Percentiles rank a stretch among this genome's conserved stretches.
Evolutionary conservation across 108 stramenopile genomes (phyloP).

Genomic region (Nannochloropsis oceanica): DNA sequence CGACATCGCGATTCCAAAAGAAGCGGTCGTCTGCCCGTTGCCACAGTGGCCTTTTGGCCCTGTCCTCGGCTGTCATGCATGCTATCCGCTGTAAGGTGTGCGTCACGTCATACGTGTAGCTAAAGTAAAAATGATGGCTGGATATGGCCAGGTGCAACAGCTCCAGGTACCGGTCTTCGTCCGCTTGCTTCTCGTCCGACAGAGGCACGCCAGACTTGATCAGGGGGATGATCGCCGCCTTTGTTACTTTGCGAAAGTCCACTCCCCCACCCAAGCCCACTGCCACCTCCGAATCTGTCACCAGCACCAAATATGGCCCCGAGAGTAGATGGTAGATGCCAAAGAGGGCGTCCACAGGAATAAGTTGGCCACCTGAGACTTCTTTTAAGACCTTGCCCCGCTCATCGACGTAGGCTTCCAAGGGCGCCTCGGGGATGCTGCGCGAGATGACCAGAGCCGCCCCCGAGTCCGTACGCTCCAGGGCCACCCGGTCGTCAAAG

Average conservation of each 20-base stretch:
- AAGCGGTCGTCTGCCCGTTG: slow-evolving; percentile 58
- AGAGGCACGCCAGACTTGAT: slow-evolving; percentile 17
- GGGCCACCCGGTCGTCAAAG: not conserved
- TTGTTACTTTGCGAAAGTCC: slow-evolving; percentile 33
- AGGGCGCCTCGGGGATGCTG: not conserved
- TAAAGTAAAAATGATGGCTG: slow-evolving; percentile 40
- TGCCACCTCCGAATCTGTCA: slow-evolving; percentile 24
- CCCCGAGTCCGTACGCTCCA: not conserved
- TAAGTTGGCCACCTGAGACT: not conserved
- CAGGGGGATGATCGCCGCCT: slow-evolving; percentile 28
- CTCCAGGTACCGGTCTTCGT: slow-evolving; percentile 33
- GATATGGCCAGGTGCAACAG: slow-evolving; percentile 27
- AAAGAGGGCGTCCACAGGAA: slow-evolving; percentile 30
- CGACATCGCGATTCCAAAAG: slow-evolving; percentile 78
- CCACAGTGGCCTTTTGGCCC: not conserved
- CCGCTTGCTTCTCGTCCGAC: slow-evolving; percentile 24
- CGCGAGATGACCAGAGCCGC: not conserved
- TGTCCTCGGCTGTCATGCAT: slow-evolving; percentile 22
- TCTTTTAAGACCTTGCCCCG: not conserved
- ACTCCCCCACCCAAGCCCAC: not conserved
- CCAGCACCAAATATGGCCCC: slow-evolving; percentile 35
- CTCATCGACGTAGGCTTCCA: not conserved
- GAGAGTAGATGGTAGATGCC: slow-evolving; percentile 41
- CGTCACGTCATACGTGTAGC: slow-evolving; percentile 36
- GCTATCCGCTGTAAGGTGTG: slow-evolving; percentile 30